Conservation (phyloP, 352 stramenopile species). For the Phytophthora hibernalis region DNA sequence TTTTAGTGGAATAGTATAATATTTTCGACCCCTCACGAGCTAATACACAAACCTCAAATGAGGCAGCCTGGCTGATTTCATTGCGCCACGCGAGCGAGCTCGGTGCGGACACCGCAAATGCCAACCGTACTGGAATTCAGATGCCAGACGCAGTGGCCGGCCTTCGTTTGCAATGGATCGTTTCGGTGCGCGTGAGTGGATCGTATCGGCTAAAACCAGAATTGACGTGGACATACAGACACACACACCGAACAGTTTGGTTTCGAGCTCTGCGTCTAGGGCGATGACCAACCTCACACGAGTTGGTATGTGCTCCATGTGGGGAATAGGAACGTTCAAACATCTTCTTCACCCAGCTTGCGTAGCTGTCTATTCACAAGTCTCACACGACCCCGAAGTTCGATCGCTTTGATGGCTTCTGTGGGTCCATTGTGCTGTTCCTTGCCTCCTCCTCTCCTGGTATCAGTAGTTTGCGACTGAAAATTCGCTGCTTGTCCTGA, state of each 20-base stretch:
- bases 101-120: background rate
- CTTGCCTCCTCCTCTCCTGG: background rate
- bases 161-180: slow-evolving; percentile 9
- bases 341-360: no score
- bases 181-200: slow-evolving; percentile 28
- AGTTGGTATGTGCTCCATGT: no score
- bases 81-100: background rate
- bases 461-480: background rate
- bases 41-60: background rate
- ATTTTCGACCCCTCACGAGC: no score
- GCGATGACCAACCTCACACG: no score
- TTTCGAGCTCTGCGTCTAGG: no score
- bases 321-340: no score
- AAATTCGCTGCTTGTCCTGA: background rate
- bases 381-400: no score
- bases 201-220: background rate
- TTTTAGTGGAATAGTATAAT: no score
- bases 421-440: no score
- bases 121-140: background rate
- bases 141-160: background rate
- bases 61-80: background rate
- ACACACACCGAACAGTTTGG: background rate
- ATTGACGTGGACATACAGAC: slow-evolving; percentile 4
- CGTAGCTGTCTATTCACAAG: no score
- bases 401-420: no score